Percentiles rank a stretch among this genome's conserved stretches.
These are phyloP conservation scores for Penicillium flavigenum DNA, from an alignment of 495 filamentous ascomycete species.

Conservation along the genomic window DNA sequence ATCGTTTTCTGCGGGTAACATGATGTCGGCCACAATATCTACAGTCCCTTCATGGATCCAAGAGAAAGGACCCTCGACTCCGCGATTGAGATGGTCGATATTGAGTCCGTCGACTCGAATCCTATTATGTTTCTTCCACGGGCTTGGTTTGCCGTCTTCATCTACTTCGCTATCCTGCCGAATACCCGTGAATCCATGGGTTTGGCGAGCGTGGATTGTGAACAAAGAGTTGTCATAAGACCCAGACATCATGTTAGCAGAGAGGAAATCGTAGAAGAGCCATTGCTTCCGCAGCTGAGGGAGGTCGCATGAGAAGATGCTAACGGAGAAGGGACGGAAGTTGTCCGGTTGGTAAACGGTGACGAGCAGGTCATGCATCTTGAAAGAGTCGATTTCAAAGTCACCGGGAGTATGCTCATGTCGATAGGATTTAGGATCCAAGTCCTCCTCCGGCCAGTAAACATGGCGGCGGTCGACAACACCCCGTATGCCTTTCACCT, in stretches of 20 bases:
- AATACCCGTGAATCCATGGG: slow-evolving; percentile 65
- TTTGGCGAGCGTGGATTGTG: slow-evolving; percentile 92
- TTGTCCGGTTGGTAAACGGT: slow-evolving; percentile 86
- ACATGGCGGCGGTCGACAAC: slow-evolving; percentile 87
- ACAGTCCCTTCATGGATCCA: slow-evolving; percentile 98
- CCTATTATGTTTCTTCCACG: slow-evolving; percentile 91
- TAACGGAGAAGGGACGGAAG: slow-evolving; percentile 91
- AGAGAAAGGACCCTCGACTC: slow-evolving; percentile 89
- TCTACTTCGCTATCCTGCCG: slow-evolving; percentile 53
- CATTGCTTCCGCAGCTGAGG: slow-evolving; percentile 92
- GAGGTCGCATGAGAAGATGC: slow-evolving; percentile 92
- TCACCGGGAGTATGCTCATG: slow-evolving; percentile 89
- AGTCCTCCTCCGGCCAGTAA: slow-evolving; percentile 62
- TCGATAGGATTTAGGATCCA: slow-evolving; percentile 83
- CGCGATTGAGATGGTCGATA: slow-evolving; percentile 94
- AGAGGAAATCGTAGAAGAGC: slow-evolving; percentile 96
- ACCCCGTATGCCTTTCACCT: slow-evolving; percentile 94
- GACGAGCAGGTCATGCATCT: slow-evolving; percentile 88
- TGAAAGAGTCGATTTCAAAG: slow-evolving; percentile 95
- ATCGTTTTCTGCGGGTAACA: slow-evolving; percentile 83
- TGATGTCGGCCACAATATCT: slow-evolving; percentile 92
- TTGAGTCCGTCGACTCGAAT: slow-evolving; percentile 89
- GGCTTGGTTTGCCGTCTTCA: slow-evolving; percentile 48
- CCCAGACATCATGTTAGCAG: slow-evolving; percentile 92
- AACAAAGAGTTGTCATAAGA: slow-evolving; percentile 95